Evolutionary conservation across 768 basidiomycete genomes (phyloP).

Genomic region (Suillus weaverae): DNA sequence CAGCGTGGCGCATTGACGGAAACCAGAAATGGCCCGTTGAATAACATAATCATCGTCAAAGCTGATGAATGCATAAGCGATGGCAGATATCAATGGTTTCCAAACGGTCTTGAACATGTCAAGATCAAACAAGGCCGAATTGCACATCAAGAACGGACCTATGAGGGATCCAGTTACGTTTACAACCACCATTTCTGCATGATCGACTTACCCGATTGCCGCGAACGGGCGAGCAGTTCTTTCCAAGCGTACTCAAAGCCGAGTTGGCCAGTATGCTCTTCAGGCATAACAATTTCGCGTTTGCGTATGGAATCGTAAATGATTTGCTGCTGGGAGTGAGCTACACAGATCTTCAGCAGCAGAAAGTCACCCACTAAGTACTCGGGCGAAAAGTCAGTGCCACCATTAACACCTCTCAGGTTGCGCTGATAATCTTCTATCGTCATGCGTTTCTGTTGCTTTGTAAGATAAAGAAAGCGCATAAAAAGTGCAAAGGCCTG

Average conservation of each 20-base stretch:
- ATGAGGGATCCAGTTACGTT: constrained; percentile 33
- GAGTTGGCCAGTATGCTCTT: constrained; percentile 93
- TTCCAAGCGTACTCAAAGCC: constrained; percentile 99
- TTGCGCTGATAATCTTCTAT: constrained; percentile 94
- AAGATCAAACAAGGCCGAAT: constrained; percentile 77
- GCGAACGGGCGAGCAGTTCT: constrained; percentile 80
- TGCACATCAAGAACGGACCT: constrained; percentile 61
- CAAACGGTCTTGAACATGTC: constrained; percentile 95
- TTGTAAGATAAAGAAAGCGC: constrained; percentile 9
- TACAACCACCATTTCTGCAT: constrained; percentile 37
- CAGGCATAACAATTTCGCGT: constrained; percentile 94
- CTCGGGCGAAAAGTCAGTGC: constrained; percentile 77
- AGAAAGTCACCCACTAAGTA: constrained; percentile 62
- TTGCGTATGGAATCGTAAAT: constrained; percentile 95
- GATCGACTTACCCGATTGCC: constrained; percentile 63
- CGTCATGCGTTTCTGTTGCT: constrained; percentile 86
- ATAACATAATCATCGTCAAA: constrained; percentile 98
- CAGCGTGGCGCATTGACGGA: constrained; percentile 92
- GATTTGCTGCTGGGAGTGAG: constrained; percentile 54
- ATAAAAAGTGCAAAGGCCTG: constrained; percentile 28
- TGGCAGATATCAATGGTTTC: constrained; percentile 90
- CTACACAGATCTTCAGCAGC: neutral
- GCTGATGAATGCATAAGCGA: constrained; percentile 93
- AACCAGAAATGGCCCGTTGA: constrained; percentile 92
- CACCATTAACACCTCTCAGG: constrained; percentile 88